Evolutionary conservation across 2,329 filamentous ascomycete genomes (phyloP), one percentile per base, ranked within the genome.

Genomic region (Fusarium sp.): DNA sequence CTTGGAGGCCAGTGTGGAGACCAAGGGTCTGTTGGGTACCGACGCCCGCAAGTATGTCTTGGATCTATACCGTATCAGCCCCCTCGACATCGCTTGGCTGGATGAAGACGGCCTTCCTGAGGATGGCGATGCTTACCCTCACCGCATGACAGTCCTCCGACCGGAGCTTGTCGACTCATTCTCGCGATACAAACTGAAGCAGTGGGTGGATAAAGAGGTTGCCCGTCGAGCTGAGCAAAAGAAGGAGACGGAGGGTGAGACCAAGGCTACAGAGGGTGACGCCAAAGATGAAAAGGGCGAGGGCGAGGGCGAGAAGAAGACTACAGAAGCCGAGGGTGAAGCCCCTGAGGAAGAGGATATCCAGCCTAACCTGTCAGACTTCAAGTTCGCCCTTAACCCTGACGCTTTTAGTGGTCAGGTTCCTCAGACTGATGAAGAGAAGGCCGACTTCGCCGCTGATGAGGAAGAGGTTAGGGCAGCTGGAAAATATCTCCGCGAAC

Each of bases 31-130:
- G n/a, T 87, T 99, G 77, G 96, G 96, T 53, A 99, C 96, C 3
- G 96, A 99, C 79, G 96, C 95, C 41, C 91, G 96, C 77, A 98
- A 97, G 81, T 99, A 99, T 80, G 94, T 98, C n/a, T 89, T 99
- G 56, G 96, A 99, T 78, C 85, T 99, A 59, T 99, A 99, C 86
- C 91, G 96, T 65, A 92, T 98, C 72, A 97, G 96, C 7, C 96
- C 96, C 11, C 85, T 98, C 64, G 96, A 99, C 82, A 91, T 98
- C 62, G 83, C 88, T 28, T 99, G 97, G 95, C 88, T 97, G 76
- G 95, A 99, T 75, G 91, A 95, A 80, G 87, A 90, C 75, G 86
- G 85, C 61, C 83, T 82, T 15, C 83, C 82, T 22, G 76, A 81
- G 47, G 78, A 80, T 28, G 81, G 83, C 10, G 83, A 85, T 58